phyloP scores from a whole-genome alignment of 78 protist genomes.

The Emiliania huxleyi region DNA sequence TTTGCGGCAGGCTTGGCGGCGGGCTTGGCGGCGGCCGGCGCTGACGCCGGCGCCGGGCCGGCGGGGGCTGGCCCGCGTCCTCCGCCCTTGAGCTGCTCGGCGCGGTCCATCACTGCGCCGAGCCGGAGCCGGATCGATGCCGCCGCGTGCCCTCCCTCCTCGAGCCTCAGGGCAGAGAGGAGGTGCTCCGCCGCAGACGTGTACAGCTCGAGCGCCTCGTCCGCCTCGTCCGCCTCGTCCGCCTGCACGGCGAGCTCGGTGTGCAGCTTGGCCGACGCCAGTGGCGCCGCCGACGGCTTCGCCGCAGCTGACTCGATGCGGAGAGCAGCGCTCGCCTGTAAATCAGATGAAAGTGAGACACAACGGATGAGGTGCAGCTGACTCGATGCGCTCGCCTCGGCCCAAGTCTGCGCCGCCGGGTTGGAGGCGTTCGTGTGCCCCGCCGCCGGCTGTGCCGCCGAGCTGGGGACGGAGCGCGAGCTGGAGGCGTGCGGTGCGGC shows the following conservation, averaged over 20 bases:
- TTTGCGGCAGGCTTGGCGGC: not conserved
- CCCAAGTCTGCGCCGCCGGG: not conserved
- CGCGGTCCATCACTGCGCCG: not conserved
- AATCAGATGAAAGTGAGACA: no score
- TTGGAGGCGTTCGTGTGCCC: not conserved
- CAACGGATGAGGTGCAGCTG: no score
- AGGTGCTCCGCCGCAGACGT: not conserved
- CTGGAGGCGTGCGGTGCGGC: not conserved
- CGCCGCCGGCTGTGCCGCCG: not conserved
- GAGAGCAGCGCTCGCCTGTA: no score
- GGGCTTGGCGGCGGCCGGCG: not conserved
- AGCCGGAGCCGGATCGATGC: not conserved
- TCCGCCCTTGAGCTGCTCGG: not conserved
- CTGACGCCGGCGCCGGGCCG: no score
- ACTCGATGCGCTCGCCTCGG: no score
- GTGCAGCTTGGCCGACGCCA: not conserved
- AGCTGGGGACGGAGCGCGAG: not conserved
- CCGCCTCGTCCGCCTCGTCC: not conserved
- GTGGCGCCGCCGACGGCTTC: not conserved
- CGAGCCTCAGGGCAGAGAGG: not conserved
- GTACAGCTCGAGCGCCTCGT: constrained; percentile 2
- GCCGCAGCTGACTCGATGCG: not conserved
- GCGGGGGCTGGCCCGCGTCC: no score
- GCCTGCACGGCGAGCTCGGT: constrained; percentile 16
- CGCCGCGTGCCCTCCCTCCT: not conserved